Evolutionary conservation across 345 rosid genomes (phyloP).

Genomic region (Cochlearia excelsa): DNA sequence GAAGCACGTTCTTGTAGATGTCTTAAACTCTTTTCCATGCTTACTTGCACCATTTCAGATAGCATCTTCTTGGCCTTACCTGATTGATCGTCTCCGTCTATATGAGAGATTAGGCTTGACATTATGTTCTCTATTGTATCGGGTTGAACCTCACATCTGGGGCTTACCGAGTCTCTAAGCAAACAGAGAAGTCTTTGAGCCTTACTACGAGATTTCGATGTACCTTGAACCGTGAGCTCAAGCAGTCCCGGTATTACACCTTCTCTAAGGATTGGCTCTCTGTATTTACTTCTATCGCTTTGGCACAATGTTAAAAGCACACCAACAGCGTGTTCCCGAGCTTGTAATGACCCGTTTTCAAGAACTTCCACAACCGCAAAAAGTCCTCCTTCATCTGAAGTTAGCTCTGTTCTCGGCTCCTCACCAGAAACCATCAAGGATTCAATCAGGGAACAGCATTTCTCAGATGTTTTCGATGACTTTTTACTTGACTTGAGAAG

Average conservation of each 20-base stretch:
- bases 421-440: constrained; percentile 72
- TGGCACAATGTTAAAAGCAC: constrained; percentile 72
- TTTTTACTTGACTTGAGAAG: constrained; percentile 70
- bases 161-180: constrained; percentile 65
- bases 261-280: constrained; percentile 89
- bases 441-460: constrained; percentile 75
- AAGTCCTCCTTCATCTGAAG: constrained; percentile 76
- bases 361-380: constrained; percentile 80
- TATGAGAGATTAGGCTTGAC: constrained; percentile 81
- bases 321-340: constrained; percentile 87
- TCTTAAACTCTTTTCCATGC: constrained; percentile 97
- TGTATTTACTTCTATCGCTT: constrained; percentile 77
- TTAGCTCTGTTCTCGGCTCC: constrained; percentile 54
- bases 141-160: constrained; percentile 69
- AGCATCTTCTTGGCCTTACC: constrained; percentile 94
- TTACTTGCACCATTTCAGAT: constrained; percentile 96
- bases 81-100: constrained; percentile 87
- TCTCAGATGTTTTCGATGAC: constrained; percentile 83
- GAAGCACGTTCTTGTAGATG: constrained; percentile 93
- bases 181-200: constrained; percentile 71
- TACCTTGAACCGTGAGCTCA: constrained; percentile 94
- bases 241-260: constrained; percentile 97
- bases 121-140: constrained; percentile 90
- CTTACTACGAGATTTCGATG: constrained; percentile 70
- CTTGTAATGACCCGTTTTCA: constrained; percentile 79